Evolutionary conservation across 441 rosid species (phyloP).

Genomic region (Omphalea diandra): DNA sequence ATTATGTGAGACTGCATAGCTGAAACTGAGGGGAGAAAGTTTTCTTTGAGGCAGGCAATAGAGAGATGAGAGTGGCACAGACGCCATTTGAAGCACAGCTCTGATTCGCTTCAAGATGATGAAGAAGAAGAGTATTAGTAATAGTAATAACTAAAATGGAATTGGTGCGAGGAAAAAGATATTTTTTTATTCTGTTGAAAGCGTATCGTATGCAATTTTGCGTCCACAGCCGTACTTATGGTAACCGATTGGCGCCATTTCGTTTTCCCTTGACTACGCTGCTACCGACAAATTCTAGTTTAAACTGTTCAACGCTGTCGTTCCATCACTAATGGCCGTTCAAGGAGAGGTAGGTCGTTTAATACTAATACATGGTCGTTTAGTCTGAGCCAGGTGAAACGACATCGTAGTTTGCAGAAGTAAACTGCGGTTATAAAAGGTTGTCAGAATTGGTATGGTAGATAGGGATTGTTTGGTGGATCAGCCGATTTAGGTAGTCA

Average conservation of each 20-base stretch:
- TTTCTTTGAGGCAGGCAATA: constrained; percentile 27
- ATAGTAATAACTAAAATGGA: background rate
- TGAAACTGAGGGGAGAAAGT: constrained; percentile 26
- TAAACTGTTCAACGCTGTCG: too few relatives aligned
- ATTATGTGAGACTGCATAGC: constrained; percentile 23
- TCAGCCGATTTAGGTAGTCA: background rate
- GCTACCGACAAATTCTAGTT: too few relatives aligned
- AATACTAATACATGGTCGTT: too few relatives aligned
- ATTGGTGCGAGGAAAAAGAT: background rate
- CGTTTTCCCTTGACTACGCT: constrained; percentile 38
- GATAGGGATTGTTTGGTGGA: too few relatives aligned
- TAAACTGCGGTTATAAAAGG: background rate
- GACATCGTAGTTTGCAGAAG: background rate
- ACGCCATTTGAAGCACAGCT: constrained; percentile 32
- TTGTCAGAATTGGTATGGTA: too few relatives aligned
- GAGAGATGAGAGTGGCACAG: constrained; percentile 34
- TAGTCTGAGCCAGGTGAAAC: too few relatives aligned
- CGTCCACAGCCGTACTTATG: constrained; percentile 53
- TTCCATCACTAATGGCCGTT: too few relatives aligned
- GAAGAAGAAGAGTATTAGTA: too few relatives aligned
- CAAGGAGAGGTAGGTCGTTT: too few relatives aligned
- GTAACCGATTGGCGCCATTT: constrained; percentile 56
- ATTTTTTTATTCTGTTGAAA: background rate
- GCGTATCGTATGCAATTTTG: constrained; percentile 30
- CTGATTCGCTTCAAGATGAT: background rate